phyloP scores from a whole-genome alignment of 352 stramenopile genomes.

The Pythium insidiosum region DNA sequence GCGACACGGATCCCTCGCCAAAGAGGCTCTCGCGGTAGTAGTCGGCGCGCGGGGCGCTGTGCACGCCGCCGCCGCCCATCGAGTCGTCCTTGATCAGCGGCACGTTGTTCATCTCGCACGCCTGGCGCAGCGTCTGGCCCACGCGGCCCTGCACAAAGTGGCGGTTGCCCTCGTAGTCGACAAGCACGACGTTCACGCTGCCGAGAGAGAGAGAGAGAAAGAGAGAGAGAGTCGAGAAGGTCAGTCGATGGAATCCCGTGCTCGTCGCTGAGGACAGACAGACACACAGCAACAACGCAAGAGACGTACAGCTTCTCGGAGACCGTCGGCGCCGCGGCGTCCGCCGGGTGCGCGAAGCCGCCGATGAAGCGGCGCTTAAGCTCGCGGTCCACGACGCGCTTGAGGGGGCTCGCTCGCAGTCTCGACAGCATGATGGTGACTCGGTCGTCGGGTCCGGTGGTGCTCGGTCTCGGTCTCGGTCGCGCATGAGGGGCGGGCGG shows the following conservation, averaged over 20 bases:
- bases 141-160: slow-evolving; percentile 75
- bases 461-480: slow-evolving; percentile 2
- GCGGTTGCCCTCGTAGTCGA: slow-evolving; percentile 85
- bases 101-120: slow-evolving; percentile 74
- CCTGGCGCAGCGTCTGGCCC: slow-evolving; percentile 76
- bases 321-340: slow-evolving; percentile 17
- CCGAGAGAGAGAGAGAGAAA: neutral
- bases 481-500: neutral
- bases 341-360: slow-evolving; percentile 14
- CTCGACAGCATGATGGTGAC: slow-evolving; percentile 17
- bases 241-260: neutral
- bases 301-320: slow-evolving; percentile 22
- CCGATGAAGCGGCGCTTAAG: slow-evolving; percentile 20
- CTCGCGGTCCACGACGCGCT: slow-evolving; percentile 11
- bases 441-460: slow-evolving; percentile 5
- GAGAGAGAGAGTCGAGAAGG: neutral
- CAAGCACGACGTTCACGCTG: slow-evolving; percentile 78
- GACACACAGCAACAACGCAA: neutral
- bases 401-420: slow-evolving; percentile 17
- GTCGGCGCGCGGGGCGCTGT: slow-evolving; percentile 53
- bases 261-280: neutral
- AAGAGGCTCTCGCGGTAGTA: slow-evolving; percentile 88
- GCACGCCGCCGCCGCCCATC: slow-evolving; percentile 59
- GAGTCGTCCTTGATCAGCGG: slow-evolving; percentile 82
- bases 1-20: slow-evolving; percentile 70